Percentiles rank a stretch among this genome's conserved stretches.
Conservation (phyloP, 176 grass and related monocot species). For the Metroxylon sagu region DNA sequence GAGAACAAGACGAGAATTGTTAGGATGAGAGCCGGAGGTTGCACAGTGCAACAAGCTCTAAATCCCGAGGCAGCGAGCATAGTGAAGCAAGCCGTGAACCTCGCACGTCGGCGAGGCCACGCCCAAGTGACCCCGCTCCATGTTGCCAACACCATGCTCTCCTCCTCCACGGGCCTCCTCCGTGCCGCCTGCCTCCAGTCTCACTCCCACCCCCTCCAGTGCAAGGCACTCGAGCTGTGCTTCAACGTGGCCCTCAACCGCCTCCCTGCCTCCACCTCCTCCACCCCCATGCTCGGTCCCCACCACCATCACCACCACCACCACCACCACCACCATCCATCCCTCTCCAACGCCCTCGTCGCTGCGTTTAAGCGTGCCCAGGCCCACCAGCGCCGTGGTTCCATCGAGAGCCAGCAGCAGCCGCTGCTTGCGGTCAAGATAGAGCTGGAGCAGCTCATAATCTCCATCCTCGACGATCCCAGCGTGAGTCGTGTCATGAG, state of each 20-base stretch:
- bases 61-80: slow-evolving; percentile 53
- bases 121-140: slow-evolving; percentile 92
- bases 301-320: slow-evolving; percentile 3
- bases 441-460: slow-evolving; percentile 75
- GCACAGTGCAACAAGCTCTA: slow-evolving; percentile 81
- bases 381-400: slow-evolving; percentile 70
- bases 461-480: slow-evolving; percentile 96
- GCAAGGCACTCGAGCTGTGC: slow-evolving; percentile 95
- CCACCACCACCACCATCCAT: slow-evolving; percentile 26
- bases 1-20: not conserved
- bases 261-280: slow-evolving; percentile 46
- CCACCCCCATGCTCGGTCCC: slow-evolving; percentile 11
- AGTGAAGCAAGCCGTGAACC: slow-evolving; percentile 59
- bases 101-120: slow-evolving; percentile 66
- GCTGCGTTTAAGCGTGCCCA: slow-evolving; percentile 94
- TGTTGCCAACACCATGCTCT: slow-evolving; percentile 77
- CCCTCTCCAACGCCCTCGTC: slow-evolving; percentile 91
- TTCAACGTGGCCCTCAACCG: slow-evolving; percentile 98
- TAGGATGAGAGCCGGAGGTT: slow-evolving; percentile 62
- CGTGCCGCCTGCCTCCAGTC: slow-evolving; percentile 75
- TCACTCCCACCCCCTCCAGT: slow-evolving; percentile 89
- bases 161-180: slow-evolving; percentile 40
- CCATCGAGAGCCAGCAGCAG: slow-evolving; percentile 32
- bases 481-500: slow-evolving; percentile 94
- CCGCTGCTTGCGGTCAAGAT: slow-evolving; percentile 40